These are phyloP conservation scores for Trichosporon asahii DNA, from an alignment of 1,284 basidiomycete genomes.

Conservation along the genomic window DNA sequence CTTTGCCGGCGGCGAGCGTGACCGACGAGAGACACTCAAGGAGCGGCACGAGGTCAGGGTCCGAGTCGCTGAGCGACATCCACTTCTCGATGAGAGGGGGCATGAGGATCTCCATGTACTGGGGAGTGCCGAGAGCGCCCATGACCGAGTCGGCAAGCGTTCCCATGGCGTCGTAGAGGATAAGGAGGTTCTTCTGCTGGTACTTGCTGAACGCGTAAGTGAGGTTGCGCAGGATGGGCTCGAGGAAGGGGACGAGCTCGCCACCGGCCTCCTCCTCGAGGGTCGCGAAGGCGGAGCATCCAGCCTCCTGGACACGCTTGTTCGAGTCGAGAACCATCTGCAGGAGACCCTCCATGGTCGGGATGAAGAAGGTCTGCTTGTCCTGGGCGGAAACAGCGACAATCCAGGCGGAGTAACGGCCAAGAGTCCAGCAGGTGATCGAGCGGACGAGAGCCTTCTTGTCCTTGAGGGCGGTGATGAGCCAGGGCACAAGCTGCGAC, in stretches of 20 bases:
- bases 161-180: conserved; percentile 96
- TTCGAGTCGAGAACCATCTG: conserved; percentile 98
- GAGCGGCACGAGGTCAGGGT: conserved; percentile 89
- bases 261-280: conserved; percentile 94
- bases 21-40: conserved; percentile 97
- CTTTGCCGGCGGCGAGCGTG: conserved; percentile 90
- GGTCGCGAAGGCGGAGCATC: conserved; percentile 97
- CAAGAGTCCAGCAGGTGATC: conserved; percentile 98
- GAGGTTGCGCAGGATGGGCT: conserved; percentile 89
- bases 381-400: conserved; percentile 71
- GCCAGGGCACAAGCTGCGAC: conserved; percentile 84
- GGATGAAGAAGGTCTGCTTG: conserved; percentile 87
- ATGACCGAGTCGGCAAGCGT: conserved; percentile 97
- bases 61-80: conserved; percentile 82
- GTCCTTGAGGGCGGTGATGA: conserved; percentile 85
- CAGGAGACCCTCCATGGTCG: conserved; percentile 94
- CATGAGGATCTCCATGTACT: conserved; percentile 93
- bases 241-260: conserved; percentile 86
- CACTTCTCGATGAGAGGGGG: conserved; percentile 88
- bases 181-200: conserved; percentile 98
- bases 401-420: conserved; percentile 97
- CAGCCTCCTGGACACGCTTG: conserved; percentile 98
- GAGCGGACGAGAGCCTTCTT: conserved; percentile 95
- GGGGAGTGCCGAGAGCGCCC: conserved; percentile 73
- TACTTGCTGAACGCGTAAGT: conserved; percentile 97